A percentile compares a stretch with the other conserved stretches of the same genome.
Evolutionary conservation across 148 eudicot genomes (phyloP).

Genomic region (Salicornia ramosissima): DNA sequence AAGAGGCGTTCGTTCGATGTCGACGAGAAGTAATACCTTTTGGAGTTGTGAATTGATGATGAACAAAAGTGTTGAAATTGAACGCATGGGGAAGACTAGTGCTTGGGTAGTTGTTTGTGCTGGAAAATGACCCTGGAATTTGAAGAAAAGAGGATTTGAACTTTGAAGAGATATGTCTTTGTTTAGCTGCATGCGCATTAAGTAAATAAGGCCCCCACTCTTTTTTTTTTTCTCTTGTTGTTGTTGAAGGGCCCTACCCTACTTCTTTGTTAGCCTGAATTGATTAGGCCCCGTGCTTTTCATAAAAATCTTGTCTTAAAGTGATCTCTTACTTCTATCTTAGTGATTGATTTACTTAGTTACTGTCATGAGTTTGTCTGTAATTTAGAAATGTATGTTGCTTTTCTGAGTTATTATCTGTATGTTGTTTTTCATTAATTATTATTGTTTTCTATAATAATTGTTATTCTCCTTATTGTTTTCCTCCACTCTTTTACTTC

Average conservation of each 20-base stretch:
- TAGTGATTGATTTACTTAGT: slow-evolving; percentile 24
- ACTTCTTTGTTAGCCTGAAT: slow-evolving; percentile 20
- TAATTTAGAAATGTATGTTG: slow-evolving; percentile 17
- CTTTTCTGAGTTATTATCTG: background rate
- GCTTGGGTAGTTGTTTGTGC: slow-evolving; percentile 35
- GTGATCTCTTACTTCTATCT: slow-evolving; percentile 17
- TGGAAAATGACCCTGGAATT: slow-evolving; percentile 24
- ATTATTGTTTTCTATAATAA: too few species aligned
- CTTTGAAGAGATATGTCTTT: slow-evolving; percentile 5
- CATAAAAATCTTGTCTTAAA: slow-evolving; percentile 22
- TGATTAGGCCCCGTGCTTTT: slow-evolving; percentile 18
- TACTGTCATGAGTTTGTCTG: slow-evolving; percentile 20
- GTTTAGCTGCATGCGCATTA: slow-evolving; percentile 49
- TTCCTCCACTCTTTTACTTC: background rate
- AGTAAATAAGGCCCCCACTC: slow-evolving; percentile 46
- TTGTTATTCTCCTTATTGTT: background rate
- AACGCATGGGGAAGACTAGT: slow-evolving; percentile 37
- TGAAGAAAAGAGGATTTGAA: slow-evolving; percentile 11
- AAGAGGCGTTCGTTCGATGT: slow-evolving; percentile 27
- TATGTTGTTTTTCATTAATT: too few species aligned
- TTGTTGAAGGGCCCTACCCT: background rate
- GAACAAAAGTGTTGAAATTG: slow-evolving; percentile 29
- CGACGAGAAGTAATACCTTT: slow-evolving; percentile 38
- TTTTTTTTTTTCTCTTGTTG: slow-evolving; percentile 6
- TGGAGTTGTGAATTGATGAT: slow-evolving; percentile 18